Percentiles rank a stretch among this genome's conserved stretches.
Conservation (phyloP, 169 alveolate species). For the Perkinsus chesapeaki region DNA sequence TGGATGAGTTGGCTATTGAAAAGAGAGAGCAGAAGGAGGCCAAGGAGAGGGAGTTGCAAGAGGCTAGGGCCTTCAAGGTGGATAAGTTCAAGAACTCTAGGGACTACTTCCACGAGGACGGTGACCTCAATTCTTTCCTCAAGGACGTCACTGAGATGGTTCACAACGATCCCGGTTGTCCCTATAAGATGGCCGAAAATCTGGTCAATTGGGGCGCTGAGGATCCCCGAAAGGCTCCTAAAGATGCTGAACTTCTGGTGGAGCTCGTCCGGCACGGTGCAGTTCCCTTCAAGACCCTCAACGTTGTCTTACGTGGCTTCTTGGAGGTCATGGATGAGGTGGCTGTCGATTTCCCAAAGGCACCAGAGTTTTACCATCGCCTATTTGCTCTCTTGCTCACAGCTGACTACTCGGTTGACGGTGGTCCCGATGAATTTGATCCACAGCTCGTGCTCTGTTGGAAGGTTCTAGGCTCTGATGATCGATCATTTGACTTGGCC, state of each 20-base stretch:
- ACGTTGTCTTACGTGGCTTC: not conserved
- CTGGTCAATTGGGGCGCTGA: not conserved
- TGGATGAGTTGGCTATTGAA: not conserved
- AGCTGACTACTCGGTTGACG: not conserved
- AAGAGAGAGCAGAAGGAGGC: not conserved
- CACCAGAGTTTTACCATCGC: slow-evolving; percentile 2
- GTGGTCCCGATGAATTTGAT: not conserved
- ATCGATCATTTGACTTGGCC: not conserved
- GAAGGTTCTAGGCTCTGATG: not conserved
- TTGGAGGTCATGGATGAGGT: not conserved
- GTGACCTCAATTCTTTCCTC: not conserved
- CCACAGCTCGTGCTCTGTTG: not conserved
- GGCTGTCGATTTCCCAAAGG: slow-evolving; percentile 4
- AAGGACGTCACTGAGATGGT: not conserved
- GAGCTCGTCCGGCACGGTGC: not conserved
- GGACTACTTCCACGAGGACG: not conserved
- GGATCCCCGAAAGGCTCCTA: not conserved
- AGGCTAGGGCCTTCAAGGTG: not conserved
- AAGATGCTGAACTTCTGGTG: not conserved
- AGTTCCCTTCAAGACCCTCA: not conserved
- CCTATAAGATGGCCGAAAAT: not conserved
- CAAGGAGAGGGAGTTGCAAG: not conserved
- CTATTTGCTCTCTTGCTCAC: not conserved
- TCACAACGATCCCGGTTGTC: not conserved
- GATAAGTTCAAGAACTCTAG: not conserved